These are phyloP conservation scores for Trypanosoma congolense DNA, from an alignment of 208 protist species.

Conservation along the genomic window DNA sequence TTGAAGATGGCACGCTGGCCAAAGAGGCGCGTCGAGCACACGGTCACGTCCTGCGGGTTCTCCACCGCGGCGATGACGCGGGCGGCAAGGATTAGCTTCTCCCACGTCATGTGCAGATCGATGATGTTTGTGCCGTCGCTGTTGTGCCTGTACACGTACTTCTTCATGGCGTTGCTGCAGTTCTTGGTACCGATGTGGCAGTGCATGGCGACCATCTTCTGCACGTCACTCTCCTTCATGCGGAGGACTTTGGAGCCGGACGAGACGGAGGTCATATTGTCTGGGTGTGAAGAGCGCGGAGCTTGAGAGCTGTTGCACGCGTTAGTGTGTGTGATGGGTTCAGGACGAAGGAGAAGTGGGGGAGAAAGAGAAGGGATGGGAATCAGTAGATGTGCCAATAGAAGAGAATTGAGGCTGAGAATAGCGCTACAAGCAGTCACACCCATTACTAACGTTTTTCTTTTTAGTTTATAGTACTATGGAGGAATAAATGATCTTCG, in stretches of 20 bases:
- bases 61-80: conserved; percentile 98
- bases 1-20: conserved; percentile 97
- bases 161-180: conserved; percentile 90
- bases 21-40: conserved; percentile 93
- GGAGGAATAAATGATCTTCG: too few relatives aligned
- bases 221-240: conserved; percentile 91
- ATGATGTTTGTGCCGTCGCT: conserved; percentile 94
- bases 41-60: conserved; percentile 97
- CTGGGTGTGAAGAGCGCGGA: not conserved
- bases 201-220: conserved; percentile 96
- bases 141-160: conserved; percentile 93
- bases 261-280: conserved; percentile 63
- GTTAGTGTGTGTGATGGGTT: not conserved
- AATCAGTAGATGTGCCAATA: too few relatives aligned
- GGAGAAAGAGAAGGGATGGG: not conserved
- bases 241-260: conserved; percentile 62
- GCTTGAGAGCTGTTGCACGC: not conserved
- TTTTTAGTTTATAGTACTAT: too few relatives aligned
- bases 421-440: too few relatives aligned
- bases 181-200: conserved; percentile 97
- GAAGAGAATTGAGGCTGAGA: too few relatives aligned
- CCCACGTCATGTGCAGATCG: conserved; percentile 98
- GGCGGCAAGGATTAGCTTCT: conserved; percentile 98
- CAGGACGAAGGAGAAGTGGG: not conserved
- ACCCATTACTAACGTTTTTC: too few relatives aligned